These are phyloP conservation scores for Thymus quinquecostatus DNA, from an alignment of 257 asterid genomes.

Conservation along the genomic window DNA sequence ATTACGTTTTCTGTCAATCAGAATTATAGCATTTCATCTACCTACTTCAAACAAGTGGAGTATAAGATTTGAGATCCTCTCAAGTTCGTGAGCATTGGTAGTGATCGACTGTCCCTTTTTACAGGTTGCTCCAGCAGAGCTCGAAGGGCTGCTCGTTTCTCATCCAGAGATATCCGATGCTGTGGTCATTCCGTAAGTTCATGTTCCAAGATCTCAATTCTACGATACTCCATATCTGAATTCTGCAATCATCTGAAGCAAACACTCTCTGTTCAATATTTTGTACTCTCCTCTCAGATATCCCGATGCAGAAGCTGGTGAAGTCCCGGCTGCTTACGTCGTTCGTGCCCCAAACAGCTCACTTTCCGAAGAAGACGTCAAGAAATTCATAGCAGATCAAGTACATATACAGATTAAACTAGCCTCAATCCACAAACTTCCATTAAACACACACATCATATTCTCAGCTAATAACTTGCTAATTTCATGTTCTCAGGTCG, in stretches of 20 bases:
- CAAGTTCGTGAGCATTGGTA: too few relatives aligned
- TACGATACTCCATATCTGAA: background rate
- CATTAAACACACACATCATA: too few relatives aligned
- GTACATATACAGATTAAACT: conserved; percentile 34
- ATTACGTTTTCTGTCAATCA: background rate
- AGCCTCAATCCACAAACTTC: too few relatives aligned
- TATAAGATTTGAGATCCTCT: background rate
- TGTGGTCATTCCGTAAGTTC: conserved; percentile 88
- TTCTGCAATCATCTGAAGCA: too few relatives aligned
- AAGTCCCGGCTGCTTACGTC: conserved; percentile 84
- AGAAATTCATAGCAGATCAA: conserved; percentile 87
- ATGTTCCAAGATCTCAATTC: background rate
- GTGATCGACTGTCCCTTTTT: conserved; percentile 9
- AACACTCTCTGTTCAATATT: background rate
- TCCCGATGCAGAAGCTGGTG: conserved; percentile 99
- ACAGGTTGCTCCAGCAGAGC: conserved; percentile 99
- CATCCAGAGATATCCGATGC: conserved; percentile 94
- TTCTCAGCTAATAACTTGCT: background rate
- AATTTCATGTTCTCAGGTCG: conserved; percentile 54
- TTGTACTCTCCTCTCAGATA: conserved; percentile 45
- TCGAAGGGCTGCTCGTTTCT: conserved; percentile 90
- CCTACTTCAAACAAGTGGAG: too few relatives aligned
- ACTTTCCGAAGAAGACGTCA: conserved; percentile 77
- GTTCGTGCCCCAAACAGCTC: conserved; percentile 88
- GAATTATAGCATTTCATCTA: too few relatives aligned